phyloP scores from a whole-genome alignment of 192 early-diverging fungal genomes.

The Gaertneriomyces semiglobifer region DNA sequence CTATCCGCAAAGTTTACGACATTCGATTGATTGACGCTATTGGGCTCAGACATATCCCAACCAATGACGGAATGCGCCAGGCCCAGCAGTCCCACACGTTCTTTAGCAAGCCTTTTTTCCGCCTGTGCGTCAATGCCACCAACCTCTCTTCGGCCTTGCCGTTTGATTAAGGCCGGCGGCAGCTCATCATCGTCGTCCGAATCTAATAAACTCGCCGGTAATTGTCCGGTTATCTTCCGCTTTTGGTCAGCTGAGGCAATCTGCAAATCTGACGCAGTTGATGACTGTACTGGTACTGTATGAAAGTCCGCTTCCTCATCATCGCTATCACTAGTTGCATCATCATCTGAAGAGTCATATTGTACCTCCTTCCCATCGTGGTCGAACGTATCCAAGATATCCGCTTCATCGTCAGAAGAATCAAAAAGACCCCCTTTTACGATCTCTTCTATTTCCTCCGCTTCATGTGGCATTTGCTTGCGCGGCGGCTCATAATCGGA shows the following conservation, averaged over 20 bases:
- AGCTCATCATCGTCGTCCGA: slow-evolving; percentile 9
- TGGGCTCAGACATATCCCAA: background rate
- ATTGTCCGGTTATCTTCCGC: background rate
- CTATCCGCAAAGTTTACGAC: background rate
- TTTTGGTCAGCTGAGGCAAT: too few relatives aligned
- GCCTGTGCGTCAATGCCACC: slow-evolving; percentile 1
- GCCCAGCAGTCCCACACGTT: slow-evolving; percentile 3
- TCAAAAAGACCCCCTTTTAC: slow-evolving; percentile 10
- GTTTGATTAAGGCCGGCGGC: background rate
- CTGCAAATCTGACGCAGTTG: too few relatives aligned
- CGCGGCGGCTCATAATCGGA: slow-evolving; percentile 12
- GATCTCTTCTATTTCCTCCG: slow-evolving; percentile 2
- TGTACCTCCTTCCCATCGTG: too few relatives aligned
- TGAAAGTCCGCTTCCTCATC: slow-evolving; percentile 12
- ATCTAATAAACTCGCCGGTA: slow-evolving; percentile 1
- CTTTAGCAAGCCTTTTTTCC: slow-evolving; percentile 1
- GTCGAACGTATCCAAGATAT: background rate
- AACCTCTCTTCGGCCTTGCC: background rate
- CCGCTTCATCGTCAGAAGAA: slow-evolving; percentile 18
- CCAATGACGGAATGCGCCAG: slow-evolving; percentile 7
- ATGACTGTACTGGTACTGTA: background rate
- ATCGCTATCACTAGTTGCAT: background rate
- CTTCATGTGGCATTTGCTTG: background rate
- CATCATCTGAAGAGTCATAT: too few relatives aligned
- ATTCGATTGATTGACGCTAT: background rate